Base-by-base conservation (phyloP, 495 filamentous ascomycete genomes). In the Trichoderma orchidacearum region DNA sequence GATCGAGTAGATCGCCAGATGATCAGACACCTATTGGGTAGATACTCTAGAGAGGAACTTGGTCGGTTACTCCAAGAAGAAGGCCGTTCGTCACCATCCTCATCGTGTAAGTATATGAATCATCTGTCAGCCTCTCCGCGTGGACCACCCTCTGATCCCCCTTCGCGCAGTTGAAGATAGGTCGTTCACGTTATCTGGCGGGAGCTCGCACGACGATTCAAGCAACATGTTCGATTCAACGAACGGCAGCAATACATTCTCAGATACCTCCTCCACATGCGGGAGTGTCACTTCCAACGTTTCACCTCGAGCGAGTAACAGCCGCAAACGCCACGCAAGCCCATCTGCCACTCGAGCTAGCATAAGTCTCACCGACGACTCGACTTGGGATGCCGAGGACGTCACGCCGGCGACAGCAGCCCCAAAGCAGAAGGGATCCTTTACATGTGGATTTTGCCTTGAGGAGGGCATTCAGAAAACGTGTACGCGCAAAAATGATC, bases 361-460 rank as follows among this genome's bases (percentile, higher is more conserved):
- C 51, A 53, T 31, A 21, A 25, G 36, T n/a, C 30, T 30, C 29
- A 50, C 36, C 27, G 28, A 45, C 36, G 54, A 56, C 3, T 50
- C 54, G 1, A 17, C 36, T 3, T 29, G 25, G 53, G 54, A 29
- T 30, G 36, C 15, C 54, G 54, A 36, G 15, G 36, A 48, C n/a
- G 11, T 38, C 17, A 23, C 54, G 11, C n/a, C 56, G 13, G 8
- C 45, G n/a, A 23, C 48, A 28, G 21, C n/a, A 7, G 45, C 29
- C 18, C 35, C 59, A 17, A 56, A 55, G 50, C 61, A 63, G 30
- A 31, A 56, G 18, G 55, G 50, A 15, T 34, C 57, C 1, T 62
- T 63, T n/a, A 32, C 56, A 52, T 67, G 64, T 35, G 62, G 62
- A 17, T 62, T 67, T 55, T 67, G 64, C 59, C 38, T 35, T 30